Base-by-base conservation (phyloP, 2,329 filamentous ascomycete species). In the Pyrenochaeta sp. region DNA sequence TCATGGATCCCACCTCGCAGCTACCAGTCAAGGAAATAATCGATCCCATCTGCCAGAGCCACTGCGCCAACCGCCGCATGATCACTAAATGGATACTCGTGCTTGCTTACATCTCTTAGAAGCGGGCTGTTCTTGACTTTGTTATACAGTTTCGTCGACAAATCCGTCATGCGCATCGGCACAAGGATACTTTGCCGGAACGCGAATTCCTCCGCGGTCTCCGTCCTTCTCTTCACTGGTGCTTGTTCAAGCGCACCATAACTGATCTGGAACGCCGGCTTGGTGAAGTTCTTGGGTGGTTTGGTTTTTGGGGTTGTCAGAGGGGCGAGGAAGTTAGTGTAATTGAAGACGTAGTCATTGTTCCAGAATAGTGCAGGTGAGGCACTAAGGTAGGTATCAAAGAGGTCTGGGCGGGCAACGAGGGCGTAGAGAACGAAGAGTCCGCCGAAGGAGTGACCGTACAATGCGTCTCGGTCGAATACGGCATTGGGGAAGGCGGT, bases 291-390 rank as follows among this genome's bases (percentile, higher is more conserved):
- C 12, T 43, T 47, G 14, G 29, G 35, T 15, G 15, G 23, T 7
- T 15, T 29, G 1, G 17, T 30, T 2, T 41, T 42, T 21, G 10
- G 10, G 0, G 32, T 41, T 1, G 6, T 59, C 1, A 74, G 54
- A 23, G 65, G 61, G 4, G 54, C 61, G 1, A 73, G 60, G 31
- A 71, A 64, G 4, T 56, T 41, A 4, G 51, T 51, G 14, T 63
- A 30, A 21, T 61, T 63, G 42, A 73, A 68, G 15, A 83, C 69
- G 46, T 75, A 81, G 1, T 71, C 60, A 14, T 78, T 61, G 56
- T 81, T 82, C 77, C 79, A 83, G 74, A 75, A 81, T 6, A 82
- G 77, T 0, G 76, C 77, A 0, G 80, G 81, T 23, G 80, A 83
- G 4, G 76, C 78, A 1, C 77, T 75, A 12, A 82, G 72, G 53